Percentiles rank a stretch among this genome's conserved stretches.
Evolutionary conservation across 23 red algal species (phyloP).

Genomic region (Gracilaria domingensis): DNA sequence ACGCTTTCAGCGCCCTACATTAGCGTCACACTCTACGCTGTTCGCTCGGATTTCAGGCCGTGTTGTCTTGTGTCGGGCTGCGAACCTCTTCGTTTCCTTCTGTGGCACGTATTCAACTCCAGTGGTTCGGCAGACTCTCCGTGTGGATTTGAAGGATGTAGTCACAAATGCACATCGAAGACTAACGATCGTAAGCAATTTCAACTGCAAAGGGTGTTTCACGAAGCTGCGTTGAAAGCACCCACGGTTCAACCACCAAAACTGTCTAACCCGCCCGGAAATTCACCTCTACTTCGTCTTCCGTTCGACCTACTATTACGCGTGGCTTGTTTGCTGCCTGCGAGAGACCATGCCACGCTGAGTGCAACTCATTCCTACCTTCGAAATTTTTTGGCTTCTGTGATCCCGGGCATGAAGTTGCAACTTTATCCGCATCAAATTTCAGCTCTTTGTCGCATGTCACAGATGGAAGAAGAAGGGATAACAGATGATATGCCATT

Average conservation of each 20-base stretch:
- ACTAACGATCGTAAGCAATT: not conserved
- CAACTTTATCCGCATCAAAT: slow-evolving; percentile 80
- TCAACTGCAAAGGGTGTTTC: slow-evolving; percentile 10
- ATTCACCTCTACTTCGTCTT: slow-evolving; percentile 24
- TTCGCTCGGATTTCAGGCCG: not conserved
- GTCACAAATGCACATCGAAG: not conserved
- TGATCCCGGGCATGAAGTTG: slow-evolving; percentile 63
- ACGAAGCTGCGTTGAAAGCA: not conserved
- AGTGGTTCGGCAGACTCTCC: not conserved
- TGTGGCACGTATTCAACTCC: slow-evolving; percentile 13
- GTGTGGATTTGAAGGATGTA: slow-evolving; percentile 14
- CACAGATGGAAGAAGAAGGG: slow-evolving; percentile 32
- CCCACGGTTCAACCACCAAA: not conserved
- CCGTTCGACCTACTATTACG: slow-evolving; percentile 43
- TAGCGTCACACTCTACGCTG: not conserved
- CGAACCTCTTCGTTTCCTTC: slow-evolving; percentile 16
- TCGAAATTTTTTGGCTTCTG: slow-evolving; percentile 7
- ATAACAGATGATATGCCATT: not conserved
- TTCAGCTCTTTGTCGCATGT: slow-evolving; percentile 50
- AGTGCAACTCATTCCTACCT: slow-evolving; percentile 8
- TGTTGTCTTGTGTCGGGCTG: not conserved
- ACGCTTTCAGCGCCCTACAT: not conserved
- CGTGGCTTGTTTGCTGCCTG: slow-evolving; percentile 9
- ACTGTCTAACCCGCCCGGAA: not conserved
- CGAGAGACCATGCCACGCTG: slow-evolving; percentile 28